phyloP scores from a whole-genome alignment of 352 stramenopile species.

The Phytophthora fragariae region DNA sequence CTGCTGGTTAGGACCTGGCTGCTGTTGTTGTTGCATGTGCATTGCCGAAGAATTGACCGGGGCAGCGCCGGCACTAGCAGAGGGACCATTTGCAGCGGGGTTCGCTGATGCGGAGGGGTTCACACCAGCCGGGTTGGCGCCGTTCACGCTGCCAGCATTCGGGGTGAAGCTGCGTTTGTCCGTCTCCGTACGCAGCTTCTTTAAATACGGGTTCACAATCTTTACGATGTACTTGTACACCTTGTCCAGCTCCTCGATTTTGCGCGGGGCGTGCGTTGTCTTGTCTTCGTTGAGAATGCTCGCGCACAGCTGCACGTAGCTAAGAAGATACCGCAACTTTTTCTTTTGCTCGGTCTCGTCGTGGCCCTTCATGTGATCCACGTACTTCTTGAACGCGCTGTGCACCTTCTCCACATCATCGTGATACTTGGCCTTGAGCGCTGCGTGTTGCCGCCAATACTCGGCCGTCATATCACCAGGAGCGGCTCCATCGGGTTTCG shows the following conservation, averaged over 20 bases:
- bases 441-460: constrained; percentile 83
- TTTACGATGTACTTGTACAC: constrained; percentile 92
- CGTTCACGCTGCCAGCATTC: constrained; percentile 10
- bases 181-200: constrained; percentile 85
- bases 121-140: constrained; percentile 37
- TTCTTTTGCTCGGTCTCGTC: constrained; percentile 90
- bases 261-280: constrained; percentile 69
- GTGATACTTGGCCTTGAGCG: constrained; percentile 82
- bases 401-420: constrained; percentile 88
- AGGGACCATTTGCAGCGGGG: constrained; percentile 25
- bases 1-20: constrained; percentile 32
- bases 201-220: constrained; percentile 88
- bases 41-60: constrained; percentile 27
- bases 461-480: constrained; percentile 60
- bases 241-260: constrained; percentile 87
- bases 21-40: constrained; percentile 42
- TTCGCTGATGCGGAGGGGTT: constrained; percentile 22
- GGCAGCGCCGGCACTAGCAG: constrained; percentile 19
- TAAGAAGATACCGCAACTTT: constrained; percentile 84
- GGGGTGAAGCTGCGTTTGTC: constrained; percentile 64
- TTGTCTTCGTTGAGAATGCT: constrained; percentile 84
- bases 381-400: constrained; percentile 88
- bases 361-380: constrained; percentile 89
- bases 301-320: constrained; percentile 84
- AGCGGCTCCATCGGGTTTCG: constrained; percentile 31